These are phyloP conservation scores for Yamadazyma scolyti DNA, from an alignment of 805 yeast genomes.

Conservation along the genomic window DNA sequence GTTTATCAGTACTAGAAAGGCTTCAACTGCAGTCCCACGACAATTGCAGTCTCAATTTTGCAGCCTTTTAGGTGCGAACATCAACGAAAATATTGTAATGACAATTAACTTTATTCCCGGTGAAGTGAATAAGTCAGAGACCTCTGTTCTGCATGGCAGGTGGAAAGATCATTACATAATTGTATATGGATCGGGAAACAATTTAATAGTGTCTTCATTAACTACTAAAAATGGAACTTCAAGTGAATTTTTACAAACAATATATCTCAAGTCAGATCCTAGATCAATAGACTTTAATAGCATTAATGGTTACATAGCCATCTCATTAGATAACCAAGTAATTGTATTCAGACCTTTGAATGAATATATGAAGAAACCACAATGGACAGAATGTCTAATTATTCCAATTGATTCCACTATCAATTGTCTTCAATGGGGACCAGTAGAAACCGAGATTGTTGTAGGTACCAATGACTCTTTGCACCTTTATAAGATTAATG, in stretches of 20 bases:
- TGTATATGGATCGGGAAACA: slow-evolving; percentile 85
- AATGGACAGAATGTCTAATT: slow-evolving; percentile 41
- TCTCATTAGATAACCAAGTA: slow-evolving; percentile 44
- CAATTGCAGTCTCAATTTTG: too few relatives aligned
- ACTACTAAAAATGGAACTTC: slow-evolving; percentile 12
- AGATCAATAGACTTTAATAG: slow-evolving; percentile 60
- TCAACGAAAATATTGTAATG: too few relatives aligned
- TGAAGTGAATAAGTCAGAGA: slow-evolving; percentile 60
- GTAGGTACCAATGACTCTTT: slow-evolving; percentile 54
- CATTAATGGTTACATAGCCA: slow-evolving; percentile 55
- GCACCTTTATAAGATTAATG: slow-evolving; percentile 50
- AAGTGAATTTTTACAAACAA: slow-evolving; percentile 60
- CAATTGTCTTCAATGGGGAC: slow-evolving; percentile 54
- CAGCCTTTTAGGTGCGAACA: too few relatives aligned
- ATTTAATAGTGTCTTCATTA: slow-evolving; percentile 50
- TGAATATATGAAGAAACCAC: slow-evolving; percentile 39
- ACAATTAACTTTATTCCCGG: slow-evolving; percentile 78
- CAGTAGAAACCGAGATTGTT: slow-evolving; percentile 49
- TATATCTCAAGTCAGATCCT: slow-evolving; percentile 68
- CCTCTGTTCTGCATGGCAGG: slow-evolving; percentile 52
- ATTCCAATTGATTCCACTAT: slow-evolving; percentile 18
- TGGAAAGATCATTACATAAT: slow-evolving; percentile 68
- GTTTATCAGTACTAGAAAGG: too few relatives aligned
- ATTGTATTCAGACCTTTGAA: slow-evolving; percentile 55
- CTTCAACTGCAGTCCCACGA: too few relatives aligned